Conservation (phyloP, 495 filamentous ascomycete species). For the Bacidia gigantensis region DNA sequence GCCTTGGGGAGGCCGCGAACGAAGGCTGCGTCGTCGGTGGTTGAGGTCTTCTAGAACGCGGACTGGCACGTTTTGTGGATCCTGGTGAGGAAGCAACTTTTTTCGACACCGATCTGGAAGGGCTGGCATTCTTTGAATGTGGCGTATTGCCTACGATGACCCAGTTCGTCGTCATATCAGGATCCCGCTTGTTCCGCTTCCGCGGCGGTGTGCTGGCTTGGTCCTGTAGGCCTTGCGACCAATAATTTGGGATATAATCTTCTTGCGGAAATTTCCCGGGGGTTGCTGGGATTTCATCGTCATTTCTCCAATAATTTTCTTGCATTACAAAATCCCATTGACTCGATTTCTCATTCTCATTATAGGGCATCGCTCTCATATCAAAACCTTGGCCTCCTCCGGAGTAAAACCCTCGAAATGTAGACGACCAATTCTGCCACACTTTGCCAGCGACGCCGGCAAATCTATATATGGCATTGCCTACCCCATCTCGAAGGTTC, state of each 20-base stretch:
- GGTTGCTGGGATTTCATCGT: slow-evolving; percentile 19
- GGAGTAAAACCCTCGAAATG: slow-evolving; percentile 73
- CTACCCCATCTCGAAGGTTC: slow-evolving; percentile 26
- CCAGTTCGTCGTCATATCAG: slow-evolving; percentile 53
- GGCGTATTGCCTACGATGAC: slow-evolving; percentile 49
- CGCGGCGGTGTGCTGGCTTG: slow-evolving; percentile 18
- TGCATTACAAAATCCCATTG: slow-evolving; percentile 23
- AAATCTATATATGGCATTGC: slow-evolving; percentile 37
- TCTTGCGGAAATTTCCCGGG: slow-evolving; percentile 35
- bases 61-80: slow-evolving; percentile 12
- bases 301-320: slow-evolving; percentile 7
- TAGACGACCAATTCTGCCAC: slow-evolving; percentile 62
- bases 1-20: slow-evolving; percentile 29
- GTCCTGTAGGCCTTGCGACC: slow-evolving; percentile 20
- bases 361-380: slow-evolving; percentile 19
- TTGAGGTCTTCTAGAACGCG: slow-evolving; percentile 20
- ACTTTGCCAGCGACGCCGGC: slow-evolving; percentile 53
- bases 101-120: slow-evolving; percentile 15
- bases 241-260: slow-evolving; percentile 24
- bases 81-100: slow-evolving; percentile 17
- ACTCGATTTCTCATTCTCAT: slow-evolving; percentile 6
- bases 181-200: slow-evolving; percentile 30
- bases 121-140: slow-evolving; percentile 15
- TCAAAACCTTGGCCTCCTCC: slow-evolving; percentile 64
- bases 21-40: slow-evolving; percentile 23